Evolutionary conservation across 768 basidiomycete genomes (phyloP).

Genomic region (Podaxis carcinomalis): DNA sequence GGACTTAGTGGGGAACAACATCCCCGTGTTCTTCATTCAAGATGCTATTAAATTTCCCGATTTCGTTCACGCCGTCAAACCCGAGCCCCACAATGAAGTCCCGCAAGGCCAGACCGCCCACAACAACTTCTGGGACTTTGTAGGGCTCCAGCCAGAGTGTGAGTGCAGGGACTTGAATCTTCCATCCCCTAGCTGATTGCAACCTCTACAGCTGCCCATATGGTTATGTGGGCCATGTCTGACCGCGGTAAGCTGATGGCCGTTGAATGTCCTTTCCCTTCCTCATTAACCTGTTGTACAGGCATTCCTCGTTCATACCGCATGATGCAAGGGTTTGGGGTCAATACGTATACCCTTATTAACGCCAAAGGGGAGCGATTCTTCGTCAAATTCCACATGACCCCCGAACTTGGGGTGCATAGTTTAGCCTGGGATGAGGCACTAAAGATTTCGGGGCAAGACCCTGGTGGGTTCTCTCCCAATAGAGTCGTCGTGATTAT

Average conservation of each 20-base stretch:
- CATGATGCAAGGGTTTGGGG: conserved; percentile 88
- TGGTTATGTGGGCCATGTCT: conserved; percentile 83
- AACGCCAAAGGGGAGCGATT: conserved; percentile 61
- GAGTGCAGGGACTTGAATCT: conserved; percentile 9
- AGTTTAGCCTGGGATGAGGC: conserved; percentile 89
- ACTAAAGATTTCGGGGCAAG: conserved; percentile 76
- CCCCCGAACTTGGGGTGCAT: conserved; percentile 78
- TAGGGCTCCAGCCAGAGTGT: conserved; percentile 66
- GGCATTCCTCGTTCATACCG: conserved; percentile 80
- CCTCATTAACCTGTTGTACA: conserved; percentile 9
- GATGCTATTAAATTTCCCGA: conserved; percentile 86
- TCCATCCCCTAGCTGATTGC: not conserved
- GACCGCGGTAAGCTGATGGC: conserved; percentile 47
- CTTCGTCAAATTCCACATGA: conserved; percentile 90
- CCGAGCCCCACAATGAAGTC: conserved; percentile 81
- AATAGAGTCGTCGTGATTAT: not conserved
- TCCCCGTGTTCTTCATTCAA: conserved; percentile 81
- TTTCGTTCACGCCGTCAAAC: conserved; percentile 79
- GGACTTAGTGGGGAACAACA: conserved; percentile 84
- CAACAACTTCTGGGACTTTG: conserved; percentile 89
- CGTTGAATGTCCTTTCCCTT: not conserved
- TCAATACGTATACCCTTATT: conserved; percentile 79
- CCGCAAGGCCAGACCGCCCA: conserved; percentile 68
- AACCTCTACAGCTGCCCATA: conserved; percentile 34
- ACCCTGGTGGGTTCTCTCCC: conserved; percentile 50